phyloP scores from a whole-genome alignment of 768 basidiomycete genomes.

The Leccinum ochraceum region DNA sequence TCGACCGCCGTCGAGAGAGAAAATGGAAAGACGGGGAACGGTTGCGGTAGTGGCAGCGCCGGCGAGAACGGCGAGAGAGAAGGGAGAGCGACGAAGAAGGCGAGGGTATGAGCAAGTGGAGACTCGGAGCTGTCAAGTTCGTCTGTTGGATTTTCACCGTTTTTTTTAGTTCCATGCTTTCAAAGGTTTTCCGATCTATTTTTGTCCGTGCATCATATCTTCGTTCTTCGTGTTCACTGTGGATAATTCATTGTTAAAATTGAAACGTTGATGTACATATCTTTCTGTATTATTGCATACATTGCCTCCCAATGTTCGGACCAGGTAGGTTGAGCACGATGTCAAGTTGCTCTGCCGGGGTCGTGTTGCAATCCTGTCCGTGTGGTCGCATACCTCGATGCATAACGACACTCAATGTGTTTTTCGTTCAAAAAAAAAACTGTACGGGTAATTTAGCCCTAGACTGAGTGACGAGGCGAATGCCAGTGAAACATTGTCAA shows the following conservation, averaged over 20 bases:
- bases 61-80: conserved; percentile 77
- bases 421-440: too few species aligned
- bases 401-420: too few species aligned
- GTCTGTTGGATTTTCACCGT: background rate
- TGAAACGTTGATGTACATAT: conserved; percentile 3
- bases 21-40: background rate
- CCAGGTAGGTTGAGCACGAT: too few species aligned
- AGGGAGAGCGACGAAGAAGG: conserved; percentile 18
- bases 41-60: conserved; percentile 39
- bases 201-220: conserved; percentile 2
- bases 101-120: conserved; percentile 6
- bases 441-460: too few species aligned
- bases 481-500: background rate
- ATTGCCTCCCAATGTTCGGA: too few species aligned
- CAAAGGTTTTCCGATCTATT: background rate
- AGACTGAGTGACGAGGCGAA: background rate
- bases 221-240: conserved; percentile 17
- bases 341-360: too few species aligned
- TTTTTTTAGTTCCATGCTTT: conserved; percentile 12
- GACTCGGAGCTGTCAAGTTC: background rate
- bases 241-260: background rate
- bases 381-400: too few species aligned
- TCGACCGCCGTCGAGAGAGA: conserved; percentile 1
- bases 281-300: too few species aligned
- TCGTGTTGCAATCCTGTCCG: too few species aligned